phyloP scores from a whole-genome alignment of 2,329 filamentous ascomycete genomes.

The Coniochaeta prunicola region DNA sequence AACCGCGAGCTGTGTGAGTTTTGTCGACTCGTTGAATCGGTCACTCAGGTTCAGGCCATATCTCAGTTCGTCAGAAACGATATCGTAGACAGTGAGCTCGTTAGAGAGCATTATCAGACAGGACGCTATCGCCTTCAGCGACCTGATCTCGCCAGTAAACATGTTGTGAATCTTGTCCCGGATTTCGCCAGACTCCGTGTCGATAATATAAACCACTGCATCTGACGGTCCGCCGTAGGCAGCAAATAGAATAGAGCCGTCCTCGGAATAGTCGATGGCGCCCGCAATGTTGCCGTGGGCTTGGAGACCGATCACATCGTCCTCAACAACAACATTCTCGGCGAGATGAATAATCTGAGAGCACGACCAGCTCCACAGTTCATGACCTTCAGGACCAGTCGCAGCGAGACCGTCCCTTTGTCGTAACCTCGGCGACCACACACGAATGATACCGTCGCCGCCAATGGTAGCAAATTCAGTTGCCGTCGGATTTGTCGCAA shows the following conservation, averaged over 20 bases:
- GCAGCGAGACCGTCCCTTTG: constrained; percentile 61
- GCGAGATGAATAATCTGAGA: constrained; percentile 47
- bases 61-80: constrained; percentile 68
- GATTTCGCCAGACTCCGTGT: constrained; percentile 61
- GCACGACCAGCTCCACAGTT: constrained; percentile 69
- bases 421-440: constrained; percentile 73
- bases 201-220: constrained; percentile 67
- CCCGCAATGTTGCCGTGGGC: constrained; percentile 41
- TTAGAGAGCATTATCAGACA: constrained; percentile 70
- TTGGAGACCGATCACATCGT: constrained; percentile 21
- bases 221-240: constrained; percentile 47
- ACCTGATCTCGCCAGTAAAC: constrained; percentile 56
- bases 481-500: constrained; percentile 62
- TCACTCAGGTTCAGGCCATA: constrained; percentile 55
- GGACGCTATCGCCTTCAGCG: constrained; percentile 64
- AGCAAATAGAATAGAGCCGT: constrained; percentile 76
- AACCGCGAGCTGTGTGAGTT: constrained; percentile 62
- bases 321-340: constrained; percentile 27
- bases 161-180: constrained; percentile 61
- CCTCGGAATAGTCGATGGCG: constrained; percentile 70
- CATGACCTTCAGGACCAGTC: constrained; percentile 48
- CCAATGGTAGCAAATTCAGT: constrained; percentile 79
- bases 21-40: constrained; percentile 26
- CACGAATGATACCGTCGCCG: constrained; percentile 66
- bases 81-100: constrained; percentile 72